Base-by-base conservation (phyloP, 2,329 filamentous ascomycete genomes). In the Fusarium begoniae region DNA sequence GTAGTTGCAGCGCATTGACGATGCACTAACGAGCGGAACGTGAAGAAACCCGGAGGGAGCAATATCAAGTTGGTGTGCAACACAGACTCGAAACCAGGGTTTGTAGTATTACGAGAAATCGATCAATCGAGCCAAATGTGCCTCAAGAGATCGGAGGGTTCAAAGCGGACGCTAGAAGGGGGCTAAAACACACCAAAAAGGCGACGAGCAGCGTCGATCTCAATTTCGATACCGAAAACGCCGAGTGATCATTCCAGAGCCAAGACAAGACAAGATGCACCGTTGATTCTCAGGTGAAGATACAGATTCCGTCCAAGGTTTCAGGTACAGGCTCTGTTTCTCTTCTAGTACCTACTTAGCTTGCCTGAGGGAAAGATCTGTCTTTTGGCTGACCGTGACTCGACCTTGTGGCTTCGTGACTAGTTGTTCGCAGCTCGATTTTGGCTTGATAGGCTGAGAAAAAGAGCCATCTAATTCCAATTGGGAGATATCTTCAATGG, bases 211-310 rank as follows among this genome's bases (percentile, higher is more conserved):
- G 61, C 22, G 72, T 20, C 50, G 72, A 74, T 74, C 72, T 56
- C 60, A 73, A 70, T 75, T 63, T 55, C 60, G 69, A 60, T 75
- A 55, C 59, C 72, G 72, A 64, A 62, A 62, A n/a, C 26, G 58
- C 72, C 60, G 69, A 69, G 37, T 35, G 51, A 48, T 51, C 47
- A 74, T 72, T 74, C 63, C 63, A 30, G 28, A 70, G 32, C 66
- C 47, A 48, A 68, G 45, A 68, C 28, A 61, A 61, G 57, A 47
- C 50, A 74, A 55, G 30, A 62, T 48, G 20, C 48, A 62, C 54
- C 48, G 48, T 62, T 64, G 24, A 43, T 66, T 65, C 58, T 59
- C 57, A 69, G 55, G 50, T 69, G 50, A 72, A 48, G 51, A 70
- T 37, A 35, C 59, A 54, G 51, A 61, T 28, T 44, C 38, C 22